Conservation (phyloP, 1,139 yeast species). For the Suhomyces wounanorum region DNA sequence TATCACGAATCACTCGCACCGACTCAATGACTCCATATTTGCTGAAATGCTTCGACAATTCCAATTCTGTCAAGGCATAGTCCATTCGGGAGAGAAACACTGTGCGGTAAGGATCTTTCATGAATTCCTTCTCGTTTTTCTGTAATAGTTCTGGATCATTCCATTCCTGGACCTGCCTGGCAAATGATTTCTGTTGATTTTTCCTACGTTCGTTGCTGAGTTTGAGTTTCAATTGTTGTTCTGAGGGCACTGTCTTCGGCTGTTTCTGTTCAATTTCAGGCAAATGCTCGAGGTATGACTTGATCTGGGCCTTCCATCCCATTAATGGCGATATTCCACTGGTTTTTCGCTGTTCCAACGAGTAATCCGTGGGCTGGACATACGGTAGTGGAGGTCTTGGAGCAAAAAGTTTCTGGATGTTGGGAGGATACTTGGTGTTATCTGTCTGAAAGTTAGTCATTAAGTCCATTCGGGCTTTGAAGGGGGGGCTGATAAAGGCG, state of each 20-base stretch:
- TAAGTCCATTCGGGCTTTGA: neutral
- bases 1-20: slow-evolving; percentile 66
- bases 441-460: slow-evolving; percentile 18
- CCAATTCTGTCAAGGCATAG: slow-evolving; percentile 67
- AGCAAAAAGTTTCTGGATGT: slow-evolving; percentile 64
- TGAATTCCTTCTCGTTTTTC: slow-evolving; percentile 56
- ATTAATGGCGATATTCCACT: slow-evolving; percentile 55
- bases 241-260: slow-evolving; percentile 12
- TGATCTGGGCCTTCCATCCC: slow-evolving; percentile 32
- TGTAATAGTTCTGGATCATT: slow-evolving; percentile 52
- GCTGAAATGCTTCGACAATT: slow-evolving; percentile 62
- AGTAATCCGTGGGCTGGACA: slow-evolving; percentile 55
- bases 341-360: slow-evolving; percentile 54
- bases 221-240: slow-evolving; percentile 13
- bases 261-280: slow-evolving; percentile 32
- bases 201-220: slow-evolving; percentile 12
- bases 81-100: slow-evolving; percentile 75
- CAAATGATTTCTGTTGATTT: slow-evolving; percentile 27
- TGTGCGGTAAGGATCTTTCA: slow-evolving; percentile 73
- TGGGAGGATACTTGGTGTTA: slow-evolving; percentile 54
- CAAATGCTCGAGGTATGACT: slow-evolving; percentile 26
- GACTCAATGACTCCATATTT: slow-evolving; percentile 72
- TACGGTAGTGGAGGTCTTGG: slow-evolving; percentile 70
- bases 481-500: neutral
- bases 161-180: slow-evolving; percentile 45